phyloP scores from a whole-genome alignment of 2,329 filamentous ascomycete species.

The Thielaviopsis populi region DNA sequence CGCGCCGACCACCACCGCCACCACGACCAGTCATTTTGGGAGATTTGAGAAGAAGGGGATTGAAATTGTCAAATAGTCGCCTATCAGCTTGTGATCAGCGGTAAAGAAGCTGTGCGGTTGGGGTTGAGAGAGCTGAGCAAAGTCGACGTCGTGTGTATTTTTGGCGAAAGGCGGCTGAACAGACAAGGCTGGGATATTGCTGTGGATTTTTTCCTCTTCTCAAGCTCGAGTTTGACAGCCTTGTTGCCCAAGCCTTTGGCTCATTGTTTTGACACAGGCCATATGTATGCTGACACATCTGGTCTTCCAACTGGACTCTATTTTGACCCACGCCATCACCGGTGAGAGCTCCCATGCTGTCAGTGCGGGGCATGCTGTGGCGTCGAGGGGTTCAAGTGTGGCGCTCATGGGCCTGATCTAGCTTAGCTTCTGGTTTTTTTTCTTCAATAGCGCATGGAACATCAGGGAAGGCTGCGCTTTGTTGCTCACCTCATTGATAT shows the following conservation, averaged over 20 bases:
- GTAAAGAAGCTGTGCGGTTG: not conserved
- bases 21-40: slow-evolving; percentile 42
- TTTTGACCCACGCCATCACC: not conserved
- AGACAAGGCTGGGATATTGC: slow-evolving; percentile 7
- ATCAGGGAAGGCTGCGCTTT: slow-evolving; percentile 2
- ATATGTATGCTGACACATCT: slow-evolving; percentile 2
- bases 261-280: not conserved
- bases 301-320: not conserved
- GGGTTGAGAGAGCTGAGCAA: not conserved
- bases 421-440: slow-evolving; percentile 7
- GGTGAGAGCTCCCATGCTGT: not conserved
- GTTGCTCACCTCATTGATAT: not conserved
- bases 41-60: not conserved
- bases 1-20: slow-evolving; percentile 40
- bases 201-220: not conserved
- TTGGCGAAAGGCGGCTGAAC: not conserved
- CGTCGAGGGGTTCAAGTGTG: slow-evolving; percentile 11
- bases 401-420: not conserved
- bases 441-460: slow-evolving; percentile 3
- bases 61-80: not conserved
- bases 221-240: slow-evolving; percentile 7
- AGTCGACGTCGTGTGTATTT: not conserved
- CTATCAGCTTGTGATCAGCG: not conserved
- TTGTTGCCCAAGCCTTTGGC: not conserved
- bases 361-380: slow-evolving; percentile 8